Base-by-base conservation (phyloP, 169 alveolate genomes). In the Plasmodium chabaudi region DNA sequence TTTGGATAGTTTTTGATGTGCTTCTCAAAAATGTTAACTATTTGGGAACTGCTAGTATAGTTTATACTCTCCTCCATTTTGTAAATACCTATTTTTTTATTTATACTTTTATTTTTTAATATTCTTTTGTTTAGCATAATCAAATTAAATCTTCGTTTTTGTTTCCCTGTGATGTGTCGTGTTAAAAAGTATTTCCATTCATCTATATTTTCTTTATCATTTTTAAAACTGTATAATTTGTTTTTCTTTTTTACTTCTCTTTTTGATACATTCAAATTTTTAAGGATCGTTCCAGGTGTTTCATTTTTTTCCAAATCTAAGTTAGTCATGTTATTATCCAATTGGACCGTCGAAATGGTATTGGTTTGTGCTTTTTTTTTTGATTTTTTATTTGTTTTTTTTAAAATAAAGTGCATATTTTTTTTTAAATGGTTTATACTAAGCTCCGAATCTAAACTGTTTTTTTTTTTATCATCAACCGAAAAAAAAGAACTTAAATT, bases 371-470 rank as follows among this genome's bases (percentile, higher is more conserved):
- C 1, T 23, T 71, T 55, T 51, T 3, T 10, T 53, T 27, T 3
- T 7, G 13, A 39, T 55, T 55, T 55, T 13, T 71, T 51, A 25
- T 55, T 53, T 46, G 46, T 51, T 44, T 53, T 63, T 13, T 57
- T 59, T 1, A 77, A 77, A 12, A 77, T 77, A 64, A 77, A 77
- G 13, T 19, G 77, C 67, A 77, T 77, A 64, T 69, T 63, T 21
- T 77, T 77, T 15, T 60, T 47, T 25, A 77, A 42, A 21, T 23
- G 12, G 6, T 56, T 56, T 59, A 77, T 51, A 44, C 77, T 77
- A 4, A 77, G 46, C 9, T 77, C 88, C 12, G 39, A 17, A 77
- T 63, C 69, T 12, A 56, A 19, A 21, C 7, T 9, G 5, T 19
- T 6, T 39, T 69, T 77, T 34, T 34, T 34, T 51, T 53, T 71